phyloP scores from a whole-genome alignment of 768 basidiomycete species.

The Phylloporus scabripes region DNA sequence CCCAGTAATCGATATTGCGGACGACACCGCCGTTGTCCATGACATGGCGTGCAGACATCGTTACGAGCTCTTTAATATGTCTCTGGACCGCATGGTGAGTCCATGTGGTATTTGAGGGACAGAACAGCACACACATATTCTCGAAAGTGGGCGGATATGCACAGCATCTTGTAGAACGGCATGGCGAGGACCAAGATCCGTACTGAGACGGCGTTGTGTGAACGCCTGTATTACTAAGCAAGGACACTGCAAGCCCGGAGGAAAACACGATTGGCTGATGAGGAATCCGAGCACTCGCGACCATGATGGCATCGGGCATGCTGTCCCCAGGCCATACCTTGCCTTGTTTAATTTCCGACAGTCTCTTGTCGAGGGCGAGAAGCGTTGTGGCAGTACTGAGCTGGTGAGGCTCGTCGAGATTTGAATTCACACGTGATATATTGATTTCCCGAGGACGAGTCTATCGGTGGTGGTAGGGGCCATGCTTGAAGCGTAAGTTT shows the following conservation, averaged over 20 bases:
- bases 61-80: slow-evolving; percentile 71
- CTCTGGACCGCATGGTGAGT: slow-evolving; percentile 35
- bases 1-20: slow-evolving; percentile 70
- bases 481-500: neutral
- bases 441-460: no score
- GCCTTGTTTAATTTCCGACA: slow-evolving; percentile 23
- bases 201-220: no score
- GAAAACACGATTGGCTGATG: neutral
- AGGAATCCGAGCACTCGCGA: no score
- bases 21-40: slow-evolving; percentile 78
- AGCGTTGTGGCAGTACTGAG: neutral
- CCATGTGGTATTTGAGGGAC: neutral
- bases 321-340: no score
- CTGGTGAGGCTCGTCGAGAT: neutral
- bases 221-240: slow-evolving; percentile 14
- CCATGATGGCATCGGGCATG: no score
- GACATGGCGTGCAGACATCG: slow-evolving; percentile 63
- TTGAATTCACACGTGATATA: no score
- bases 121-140: slow-evolving; percentile 54
- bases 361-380: neutral
- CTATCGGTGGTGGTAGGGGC: neutral
- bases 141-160: slow-evolving; percentile 69
- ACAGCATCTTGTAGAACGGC: slow-evolving; percentile 87
- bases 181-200: slow-evolving; percentile 33
- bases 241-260: no score